Conservation (phyloP, 2,329 filamentous ascomycete genomes). For the Fusarium tricinctum region DNA sequence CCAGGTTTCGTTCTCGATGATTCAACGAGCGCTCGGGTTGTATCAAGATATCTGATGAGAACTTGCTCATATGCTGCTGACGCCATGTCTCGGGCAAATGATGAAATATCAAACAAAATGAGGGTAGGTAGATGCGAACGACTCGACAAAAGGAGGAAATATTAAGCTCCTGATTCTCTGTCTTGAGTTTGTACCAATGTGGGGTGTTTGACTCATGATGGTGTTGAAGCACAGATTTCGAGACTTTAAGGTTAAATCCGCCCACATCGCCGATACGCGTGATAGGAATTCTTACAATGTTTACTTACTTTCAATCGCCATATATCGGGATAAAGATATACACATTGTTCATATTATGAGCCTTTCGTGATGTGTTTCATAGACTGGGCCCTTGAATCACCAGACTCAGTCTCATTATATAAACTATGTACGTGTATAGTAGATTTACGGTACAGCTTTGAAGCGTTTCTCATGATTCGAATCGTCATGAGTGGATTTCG, state of each 20-base stretch:
- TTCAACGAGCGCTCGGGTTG: constrained; percentile 36
- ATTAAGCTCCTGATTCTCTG: background rate
- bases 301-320: background rate
- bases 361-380: background rate
- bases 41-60: constrained; percentile 47
- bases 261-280: background rate
- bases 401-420: background rate
- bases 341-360: background rate
- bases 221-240: background rate
- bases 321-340: background rate
- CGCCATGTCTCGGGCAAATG: constrained; percentile 36
- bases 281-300: background rate
- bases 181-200: background rate
- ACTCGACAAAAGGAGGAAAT: background rate
- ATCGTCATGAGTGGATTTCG: constrained; percentile 41
- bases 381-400: background rate
- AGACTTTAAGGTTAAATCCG: background rate
- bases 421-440: background rate
- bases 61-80: constrained; percentile 35
- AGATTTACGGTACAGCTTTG: background rate
- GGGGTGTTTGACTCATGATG: background rate
- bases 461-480: constrained; percentile 15
- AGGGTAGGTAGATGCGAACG: background rate
- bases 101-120: background rate
- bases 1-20: background rate